Evolutionary conservation across 352 stramenopile genomes (phyloP).

Genomic region (Phytophthora nicotianae): DNA sequence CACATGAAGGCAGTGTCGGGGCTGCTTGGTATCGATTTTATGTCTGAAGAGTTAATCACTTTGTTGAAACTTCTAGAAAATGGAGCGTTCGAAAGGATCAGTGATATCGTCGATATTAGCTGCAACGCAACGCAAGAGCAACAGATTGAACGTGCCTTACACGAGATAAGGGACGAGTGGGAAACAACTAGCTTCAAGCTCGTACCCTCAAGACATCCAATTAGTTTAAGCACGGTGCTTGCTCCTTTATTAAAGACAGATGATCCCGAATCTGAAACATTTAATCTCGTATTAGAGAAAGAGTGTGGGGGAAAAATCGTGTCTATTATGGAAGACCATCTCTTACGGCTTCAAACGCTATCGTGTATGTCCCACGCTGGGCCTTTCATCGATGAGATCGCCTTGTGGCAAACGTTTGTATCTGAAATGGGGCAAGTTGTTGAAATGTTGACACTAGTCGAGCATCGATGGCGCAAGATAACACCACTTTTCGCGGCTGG

Average conservation of each 20-base stretch:
- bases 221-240: slow-evolving; percentile 11
- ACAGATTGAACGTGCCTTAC: slow-evolving; percentile 57
- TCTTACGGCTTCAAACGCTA: slow-evolving; percentile 53
- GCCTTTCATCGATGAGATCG: slow-evolving; percentile 53
- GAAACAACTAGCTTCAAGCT: slow-evolving; percentile 47
- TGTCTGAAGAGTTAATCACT: slow-evolving; percentile 57
- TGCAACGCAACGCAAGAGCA: slow-evolving; percentile 70
- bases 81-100: slow-evolving; percentile 60
- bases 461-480: slow-evolving; percentile 58
- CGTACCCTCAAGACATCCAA: slow-evolving; percentile 26
- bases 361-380: slow-evolving; percentile 50
- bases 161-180: slow-evolving; percentile 61
- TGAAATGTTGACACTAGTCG: slow-evolving; percentile 43
- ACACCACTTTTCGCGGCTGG: slow-evolving; percentile 53
- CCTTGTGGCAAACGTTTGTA: slow-evolving; percentile 54
- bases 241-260: slow-evolving; percentile 2
- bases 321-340: slow-evolving; percentile 65
- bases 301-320: slow-evolving; percentile 47
- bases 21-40: slow-evolving; percentile 57
- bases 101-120: slow-evolving; percentile 62
- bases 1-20: slow-evolving; percentile 65
- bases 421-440: slow-evolving; percentile 44
- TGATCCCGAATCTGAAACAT: slow-evolving; percentile 3
- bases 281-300: slow-evolving; percentile 40
- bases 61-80: slow-evolving; percentile 78